Conservation (phyloP, 441 rosid species). For the Capsella rubella region DNA sequence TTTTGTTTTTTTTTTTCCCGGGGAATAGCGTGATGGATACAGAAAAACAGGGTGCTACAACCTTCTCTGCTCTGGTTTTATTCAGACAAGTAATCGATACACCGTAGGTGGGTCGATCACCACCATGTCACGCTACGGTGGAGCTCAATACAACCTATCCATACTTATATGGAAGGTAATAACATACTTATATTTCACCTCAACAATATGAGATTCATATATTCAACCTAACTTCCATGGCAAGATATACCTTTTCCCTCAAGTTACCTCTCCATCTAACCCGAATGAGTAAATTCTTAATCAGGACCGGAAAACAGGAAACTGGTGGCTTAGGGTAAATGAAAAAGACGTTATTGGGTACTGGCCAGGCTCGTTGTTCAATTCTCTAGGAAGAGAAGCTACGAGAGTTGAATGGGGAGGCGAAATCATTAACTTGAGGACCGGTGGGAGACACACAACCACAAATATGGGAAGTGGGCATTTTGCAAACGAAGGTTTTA, state of each 20-base stretch:
- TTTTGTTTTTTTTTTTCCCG: neutral
- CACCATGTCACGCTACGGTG: conserved; percentile 46
- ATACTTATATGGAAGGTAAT: conserved; percentile 60
- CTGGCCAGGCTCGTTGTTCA: conserved; percentile 57
- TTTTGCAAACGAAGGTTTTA: conserved; percentile 52
- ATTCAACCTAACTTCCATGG: neutral
- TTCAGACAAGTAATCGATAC: conserved; percentile 51
- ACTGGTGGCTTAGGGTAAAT: conserved; percentile 59
- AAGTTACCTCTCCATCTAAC: conserved; percentile 21
- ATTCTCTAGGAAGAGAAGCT: conserved; percentile 52
- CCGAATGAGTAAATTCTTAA: neutral
- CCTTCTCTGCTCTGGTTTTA: conserved; percentile 59
- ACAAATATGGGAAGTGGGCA: conserved; percentile 67
- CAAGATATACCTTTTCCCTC: conserved; percentile 2
- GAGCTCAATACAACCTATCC: conserved; percentile 51
- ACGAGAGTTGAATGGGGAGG: conserved; percentile 62
- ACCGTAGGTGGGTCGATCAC: conserved; percentile 58
- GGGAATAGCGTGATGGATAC: conserved; percentile 56
- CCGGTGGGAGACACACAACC: conserved; percentile 51
- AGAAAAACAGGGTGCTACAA: conserved; percentile 62
- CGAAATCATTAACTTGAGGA: conserved; percentile 51
- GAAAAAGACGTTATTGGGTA: conserved; percentile 50
- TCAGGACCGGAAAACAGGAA: conserved; percentile 54
- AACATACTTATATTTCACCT: neutral
- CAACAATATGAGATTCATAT: conserved; percentile 13